Evolutionary conservation across 441 rosid species (phyloP).

Genomic region (Manihot esculenta): DNA sequence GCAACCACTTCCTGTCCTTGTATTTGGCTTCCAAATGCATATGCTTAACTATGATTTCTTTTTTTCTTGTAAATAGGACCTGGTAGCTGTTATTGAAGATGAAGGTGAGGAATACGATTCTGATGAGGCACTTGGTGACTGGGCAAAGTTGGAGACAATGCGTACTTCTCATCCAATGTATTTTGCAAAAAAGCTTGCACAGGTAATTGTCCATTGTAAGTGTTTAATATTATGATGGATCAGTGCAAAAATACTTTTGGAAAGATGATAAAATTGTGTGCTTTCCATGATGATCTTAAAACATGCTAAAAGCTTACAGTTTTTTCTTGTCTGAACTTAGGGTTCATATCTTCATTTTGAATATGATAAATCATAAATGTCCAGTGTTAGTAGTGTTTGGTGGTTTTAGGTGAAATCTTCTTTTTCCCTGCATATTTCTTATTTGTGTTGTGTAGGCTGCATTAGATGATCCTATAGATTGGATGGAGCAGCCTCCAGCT

Average conservation of each 20-base stretch:
- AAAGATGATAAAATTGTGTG: neutral
- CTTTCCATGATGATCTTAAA: slow-evolving; percentile 1
- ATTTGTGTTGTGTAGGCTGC: slow-evolving; percentile 53
- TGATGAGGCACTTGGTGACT: slow-evolving; percentile 72
- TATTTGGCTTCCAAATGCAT: slow-evolving; percentile 13
- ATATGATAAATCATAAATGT: neutral
- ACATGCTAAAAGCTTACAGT: neutral
- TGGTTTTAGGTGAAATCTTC: neutral
- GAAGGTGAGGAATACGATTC: slow-evolving; percentile 56
- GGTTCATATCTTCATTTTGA: neutral
- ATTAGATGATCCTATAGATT: slow-evolving; percentile 75
- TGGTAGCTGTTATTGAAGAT: slow-evolving; percentile 67
- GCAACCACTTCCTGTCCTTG: slow-evolving; percentile 6
- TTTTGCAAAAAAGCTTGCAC: slow-evolving; percentile 79
- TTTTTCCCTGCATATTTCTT: slow-evolving; percentile 16
- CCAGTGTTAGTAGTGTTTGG: neutral
- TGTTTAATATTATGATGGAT: slow-evolving; percentile 9
- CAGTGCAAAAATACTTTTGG: slow-evolving; percentile 1
- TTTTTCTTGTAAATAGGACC: slow-evolving; percentile 49
- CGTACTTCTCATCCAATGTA: slow-evolving; percentile 89
- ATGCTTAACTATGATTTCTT: slow-evolving; percentile 11
- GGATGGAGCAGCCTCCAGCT: slow-evolving; percentile 91
- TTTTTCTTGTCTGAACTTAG: neutral
- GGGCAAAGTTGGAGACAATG: slow-evolving; percentile 94
- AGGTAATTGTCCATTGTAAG: slow-evolving; percentile 42